phyloP scores from a whole-genome alignment of 768 basidiomycete species.

The Rhizopogon vinicolor region DNA sequence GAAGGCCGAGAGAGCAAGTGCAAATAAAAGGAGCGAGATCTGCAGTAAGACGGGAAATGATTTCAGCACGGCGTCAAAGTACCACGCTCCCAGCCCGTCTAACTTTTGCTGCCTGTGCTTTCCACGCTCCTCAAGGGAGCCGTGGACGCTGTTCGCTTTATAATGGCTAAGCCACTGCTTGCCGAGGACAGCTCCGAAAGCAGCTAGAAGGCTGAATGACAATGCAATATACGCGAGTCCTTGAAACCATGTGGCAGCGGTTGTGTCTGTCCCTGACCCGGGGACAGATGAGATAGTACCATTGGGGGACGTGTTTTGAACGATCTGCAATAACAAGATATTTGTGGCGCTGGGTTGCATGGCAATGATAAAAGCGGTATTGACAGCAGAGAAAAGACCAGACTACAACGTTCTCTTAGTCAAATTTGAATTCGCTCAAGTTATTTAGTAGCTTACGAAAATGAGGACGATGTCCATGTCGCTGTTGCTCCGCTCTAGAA shows the following conservation, averaged over 20 bases:
- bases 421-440: neutral
- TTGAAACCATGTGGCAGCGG: slow-evolving; percentile 8
- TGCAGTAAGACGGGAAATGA: slow-evolving; percentile 4
- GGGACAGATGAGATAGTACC: neutral
- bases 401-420: neutral
- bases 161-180: slow-evolving; percentile 12
- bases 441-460: slow-evolving; percentile 12
- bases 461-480: slow-evolving; percentile 17
- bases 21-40: slow-evolving; percentile 3
- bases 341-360: slow-evolving; percentile 1
- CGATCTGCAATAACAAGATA: neutral
- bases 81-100: neutral
- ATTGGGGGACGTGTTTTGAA: slow-evolving; percentile 6
- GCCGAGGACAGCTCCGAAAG: slow-evolving; percentile 14
- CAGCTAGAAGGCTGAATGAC: slow-evolving; percentile 16
- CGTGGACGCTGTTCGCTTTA: slow-evolving; percentile 4
- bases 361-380: neutral
- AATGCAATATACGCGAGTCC: slow-evolving; percentile 13
- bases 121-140: slow-evolving; percentile 2
- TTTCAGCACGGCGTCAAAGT: neutral
- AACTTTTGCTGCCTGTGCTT: neutral
- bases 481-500: slow-evolving; percentile 12
- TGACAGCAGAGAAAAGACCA: slow-evolving; percentile 2
- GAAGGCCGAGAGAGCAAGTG: neutral
- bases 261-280: neutral